Conservation (phyloP, 345 rosid genomes). For the Trapa incisa region DNA sequence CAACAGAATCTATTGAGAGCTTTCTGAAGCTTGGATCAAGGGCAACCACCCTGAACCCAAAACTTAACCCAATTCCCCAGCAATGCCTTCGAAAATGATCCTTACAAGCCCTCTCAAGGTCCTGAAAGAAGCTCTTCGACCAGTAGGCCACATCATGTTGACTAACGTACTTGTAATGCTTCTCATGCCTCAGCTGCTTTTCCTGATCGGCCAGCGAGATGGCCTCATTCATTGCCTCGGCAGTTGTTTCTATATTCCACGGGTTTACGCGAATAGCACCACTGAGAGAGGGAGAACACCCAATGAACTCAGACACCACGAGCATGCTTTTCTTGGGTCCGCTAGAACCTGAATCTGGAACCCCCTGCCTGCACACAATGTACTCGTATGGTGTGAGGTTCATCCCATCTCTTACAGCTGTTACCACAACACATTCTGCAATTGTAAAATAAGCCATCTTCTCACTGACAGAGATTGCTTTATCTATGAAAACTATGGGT, state of each 20-base stretch:
- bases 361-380: constrained; percentile 58
- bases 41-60: constrained; percentile 66
- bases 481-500: constrained; percentile 56
- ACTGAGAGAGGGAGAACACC: constrained; percentile 75
- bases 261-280: constrained; percentile 72
- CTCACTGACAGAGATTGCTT: constrained; percentile 45
- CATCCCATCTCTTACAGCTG: constrained; percentile 81
- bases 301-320: constrained; percentile 70
- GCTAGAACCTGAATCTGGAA: constrained; percentile 23
- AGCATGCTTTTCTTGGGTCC: constrained; percentile 57
- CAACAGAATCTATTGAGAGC: constrained; percentile 40
- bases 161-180: constrained; percentile 75
- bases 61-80: constrained; percentile 70
- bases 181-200: constrained; percentile 81
- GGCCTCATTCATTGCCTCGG: constrained; percentile 66
- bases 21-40: constrained; percentile 62
- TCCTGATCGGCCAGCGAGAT: constrained; percentile 50
- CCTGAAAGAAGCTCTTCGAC: constrained; percentile 64
- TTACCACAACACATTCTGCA: constrained; percentile 62
- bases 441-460: constrained; percentile 54
- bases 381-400: constrained; percentile 70
- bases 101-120: constrained; percentile 59
- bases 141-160: constrained; percentile 69
- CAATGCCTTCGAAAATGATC: constrained; percentile 60
- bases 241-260: constrained; percentile 60